A percentile compares a stretch with the other conserved stretches of the same genome.
phyloP scores from a whole-genome alignment of 2,329 filamentous ascomycete species.

The Ophiocordyceps camponoti-rufipedis region DNA sequence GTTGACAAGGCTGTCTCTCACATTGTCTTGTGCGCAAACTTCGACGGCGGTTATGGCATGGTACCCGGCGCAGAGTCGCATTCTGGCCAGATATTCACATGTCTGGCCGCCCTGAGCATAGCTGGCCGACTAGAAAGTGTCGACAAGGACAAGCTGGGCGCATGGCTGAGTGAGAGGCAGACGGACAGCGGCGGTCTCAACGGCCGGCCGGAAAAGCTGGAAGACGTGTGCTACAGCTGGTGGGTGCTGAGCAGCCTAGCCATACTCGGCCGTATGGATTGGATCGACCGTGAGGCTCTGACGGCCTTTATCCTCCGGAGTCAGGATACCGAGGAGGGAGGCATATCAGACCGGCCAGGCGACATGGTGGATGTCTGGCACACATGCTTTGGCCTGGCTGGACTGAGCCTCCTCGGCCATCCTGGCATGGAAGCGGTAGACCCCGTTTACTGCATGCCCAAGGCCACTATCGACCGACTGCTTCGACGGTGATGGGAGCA shows the following conservation, averaged over 20 bases:
- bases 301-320: conserved; percentile 68
- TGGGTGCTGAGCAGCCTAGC: conserved; percentile 88
- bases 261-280: conserved; percentile 75
- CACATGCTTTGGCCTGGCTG: conserved; percentile 75
- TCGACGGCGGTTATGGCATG: conserved; percentile 86
- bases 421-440: conserved; percentile 66
- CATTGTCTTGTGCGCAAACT: conserved; percentile 70
- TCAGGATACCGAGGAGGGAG: conserved; percentile 71
- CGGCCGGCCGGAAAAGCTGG: conserved; percentile 82
- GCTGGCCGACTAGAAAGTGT: conserved; percentile 66
- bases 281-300: conserved; percentile 77
- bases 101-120: conserved; percentile 72
- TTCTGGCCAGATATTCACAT: conserved; percentile 89
- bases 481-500: conserved; percentile 17
- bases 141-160: conserved; percentile 62
- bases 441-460: conserved; percentile 74
- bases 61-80: conserved; percentile 86
- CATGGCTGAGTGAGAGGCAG: conserved; percentile 89
- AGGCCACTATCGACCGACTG: conserved; percentile 42
- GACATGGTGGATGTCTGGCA: conserved; percentile 98
- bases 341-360: conserved; percentile 76
- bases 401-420: conserved; percentile 66
- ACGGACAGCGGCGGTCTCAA: conserved; percentile 77
- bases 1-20: conserved; percentile 65
- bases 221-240: conserved; percentile 98